Conservation (phyloP, 31 red algal genomes). For the Odonthalia washingtoniensis region DNA sequence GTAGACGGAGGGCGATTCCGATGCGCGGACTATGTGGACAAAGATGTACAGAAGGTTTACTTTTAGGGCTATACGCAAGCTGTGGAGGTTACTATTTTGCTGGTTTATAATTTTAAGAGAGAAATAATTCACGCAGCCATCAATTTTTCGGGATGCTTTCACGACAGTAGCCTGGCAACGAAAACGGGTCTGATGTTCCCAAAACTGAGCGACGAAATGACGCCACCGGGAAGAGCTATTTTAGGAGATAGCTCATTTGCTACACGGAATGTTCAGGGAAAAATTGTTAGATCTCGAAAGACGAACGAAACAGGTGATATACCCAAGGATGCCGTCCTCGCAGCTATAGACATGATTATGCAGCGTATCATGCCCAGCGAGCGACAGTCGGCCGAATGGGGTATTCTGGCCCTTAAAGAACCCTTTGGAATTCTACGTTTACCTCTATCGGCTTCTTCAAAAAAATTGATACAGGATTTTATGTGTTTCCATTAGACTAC, state of each 20-base stretch:
- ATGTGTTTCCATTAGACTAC: background rate
- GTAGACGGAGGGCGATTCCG: no score
- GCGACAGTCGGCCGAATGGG: constrained; percentile 45
- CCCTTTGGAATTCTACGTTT: constrained; percentile 27
- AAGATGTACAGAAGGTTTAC: no score
- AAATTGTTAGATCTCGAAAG: constrained; percentile 26
- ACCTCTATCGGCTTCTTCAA: background rate
- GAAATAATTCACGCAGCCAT: no score
- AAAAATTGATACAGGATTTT: background rate
- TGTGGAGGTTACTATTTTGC: no score
- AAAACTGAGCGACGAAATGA: no score
- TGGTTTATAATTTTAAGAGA: no score
- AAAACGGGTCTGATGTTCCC: background rate
- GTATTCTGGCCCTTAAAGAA: constrained; percentile 22
- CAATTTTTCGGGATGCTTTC: no score
- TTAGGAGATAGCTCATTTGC: background rate
- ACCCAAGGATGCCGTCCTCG: background rate
- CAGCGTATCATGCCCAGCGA: constrained; percentile 33
- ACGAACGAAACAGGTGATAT: constrained; percentile 5
- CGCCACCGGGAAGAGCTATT: background rate
- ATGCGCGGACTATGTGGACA: no score
- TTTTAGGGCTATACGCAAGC: no score
- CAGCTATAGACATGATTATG: constrained; percentile 12
- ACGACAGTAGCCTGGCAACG: no score
- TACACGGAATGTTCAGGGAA: no score